These are phyloP conservation scores for Castanea crenata DNA, from an alignment of 306 rosid genomes.

Conservation along the genomic window DNA sequence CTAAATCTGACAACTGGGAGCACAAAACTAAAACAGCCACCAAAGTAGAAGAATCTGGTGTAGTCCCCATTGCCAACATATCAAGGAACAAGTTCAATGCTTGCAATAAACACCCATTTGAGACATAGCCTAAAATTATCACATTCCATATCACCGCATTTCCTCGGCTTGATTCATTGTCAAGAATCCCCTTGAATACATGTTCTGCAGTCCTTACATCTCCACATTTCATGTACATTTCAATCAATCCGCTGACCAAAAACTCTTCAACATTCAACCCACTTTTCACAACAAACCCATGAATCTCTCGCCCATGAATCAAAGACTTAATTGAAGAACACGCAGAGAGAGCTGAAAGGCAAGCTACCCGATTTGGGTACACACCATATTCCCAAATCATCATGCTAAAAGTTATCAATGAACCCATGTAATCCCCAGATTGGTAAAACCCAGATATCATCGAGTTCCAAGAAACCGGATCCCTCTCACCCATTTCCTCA, in stretches of 20 bases:
- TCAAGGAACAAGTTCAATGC: slow-evolving; percentile 26
- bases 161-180: slow-evolving; percentile 6
- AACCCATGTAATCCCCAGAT: slow-evolving; percentile 21
- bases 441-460: slow-evolving; percentile 39
- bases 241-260: slow-evolving; percentile 33
- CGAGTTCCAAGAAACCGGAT: slow-evolving; percentile 36
- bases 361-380: slow-evolving; percentile 39
- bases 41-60: slow-evolving; percentile 35
- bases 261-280: slow-evolving; percentile 34
- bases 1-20: slow-evolving; percentile 28
- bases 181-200: slow-evolving; percentile 19
- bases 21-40: slow-evolving; percentile 36
- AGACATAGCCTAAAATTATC: slow-evolving; percentile 34
- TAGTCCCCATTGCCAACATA: slow-evolving; percentile 26
- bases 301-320: slow-evolving; percentile 34
- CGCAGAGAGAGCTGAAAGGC: slow-evolving; percentile 30
- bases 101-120: slow-evolving; percentile 21
- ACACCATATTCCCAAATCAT: slow-evolving; percentile 25
- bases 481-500: slow-evolving; percentile 29
- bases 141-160: slow-evolving; percentile 47
- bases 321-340: slow-evolving; percentile 26
- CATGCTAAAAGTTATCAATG: slow-evolving; percentile 20
- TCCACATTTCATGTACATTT: slow-evolving; percentile 47
- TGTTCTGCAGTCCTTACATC: slow-evolving; percentile 27
- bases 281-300: slow-evolving; percentile 33